Evolutionary conservation across 352 stramenopile genomes (phyloP).

Genomic region (Pythium chondricola): DNA sequence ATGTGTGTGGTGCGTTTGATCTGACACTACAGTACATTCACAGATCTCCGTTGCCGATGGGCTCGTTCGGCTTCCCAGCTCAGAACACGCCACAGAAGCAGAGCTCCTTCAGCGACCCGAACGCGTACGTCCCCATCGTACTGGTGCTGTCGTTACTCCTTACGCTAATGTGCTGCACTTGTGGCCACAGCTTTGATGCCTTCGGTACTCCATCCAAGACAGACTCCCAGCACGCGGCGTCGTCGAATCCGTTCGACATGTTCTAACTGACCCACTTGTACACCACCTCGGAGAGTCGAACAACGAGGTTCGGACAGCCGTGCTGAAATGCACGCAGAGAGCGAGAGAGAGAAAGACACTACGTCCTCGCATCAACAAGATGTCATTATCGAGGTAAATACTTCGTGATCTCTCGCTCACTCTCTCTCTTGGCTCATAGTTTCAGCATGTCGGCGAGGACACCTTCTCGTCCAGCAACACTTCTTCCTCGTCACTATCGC

Average conservation of each 20-base stretch:
- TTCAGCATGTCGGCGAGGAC: too few species aligned
- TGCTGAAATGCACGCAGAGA: too few species aligned
- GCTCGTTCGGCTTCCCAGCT: conserved; percentile 33
- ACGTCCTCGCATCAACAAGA: too few species aligned
- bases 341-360: too few species aligned
- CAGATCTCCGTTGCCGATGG: conserved; percentile 23
- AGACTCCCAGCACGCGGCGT: conserved; percentile 24
- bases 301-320: too few species aligned
- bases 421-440: too few species aligned
- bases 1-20: neutral
- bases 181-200: conserved; percentile 35
- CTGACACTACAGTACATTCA: too few species aligned
- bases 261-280: too few species aligned
- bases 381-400: too few species aligned
- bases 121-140: conserved; percentile 32
- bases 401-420: too few species aligned
- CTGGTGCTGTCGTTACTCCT: neutral
- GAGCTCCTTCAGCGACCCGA: conserved; percentile 31
- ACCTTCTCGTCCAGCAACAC: conserved; percentile 12
- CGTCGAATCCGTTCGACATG: conserved; percentile 81
- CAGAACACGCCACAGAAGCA: conserved; percentile 25
- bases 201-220: conserved; percentile 34
- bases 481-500: conserved; percentile 11
- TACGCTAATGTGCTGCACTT: neutral
- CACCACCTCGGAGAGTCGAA: too few species aligned